Base-by-base conservation (phyloP, 352 stramenopile genomes). In the Pythium chondricola region DNA sequence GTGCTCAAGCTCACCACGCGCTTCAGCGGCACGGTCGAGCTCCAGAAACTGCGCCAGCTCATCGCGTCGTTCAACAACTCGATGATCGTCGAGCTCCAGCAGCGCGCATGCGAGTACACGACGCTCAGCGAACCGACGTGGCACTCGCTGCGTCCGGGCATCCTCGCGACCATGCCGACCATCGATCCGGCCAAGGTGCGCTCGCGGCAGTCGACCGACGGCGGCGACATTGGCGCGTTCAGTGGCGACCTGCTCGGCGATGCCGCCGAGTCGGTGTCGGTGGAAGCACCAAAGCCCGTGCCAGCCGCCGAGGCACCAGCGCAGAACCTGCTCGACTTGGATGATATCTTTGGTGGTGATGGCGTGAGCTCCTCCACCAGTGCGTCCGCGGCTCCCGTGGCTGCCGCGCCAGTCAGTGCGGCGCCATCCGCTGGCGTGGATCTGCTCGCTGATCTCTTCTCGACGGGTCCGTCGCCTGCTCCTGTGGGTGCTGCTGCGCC, bases 1-100 rank as follows among this genome's bases (percentile, higher is more conserved):
- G 93, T 98, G 71, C 70, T 96, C 25, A 99, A 99, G 71, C 75
- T 99, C 43, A 94, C 89, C 49, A 95, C 96, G 43, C 74, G 95
- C 3, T 97, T 98, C 36, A 71, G 52, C 40, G 67, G 71, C 40
- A 68, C 69, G 0, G 52, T 65, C 29, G 67, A 98, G 47, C 69
- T 85, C 30, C 66, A 65, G 29, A 83, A 83, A 47, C 53, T 98
- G 25, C 69, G 88, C n/a, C 70, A 72, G 31, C 65, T 98, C 44
- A 82, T 98, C 17, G 78, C 73, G 29, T 85, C 90, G 35, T 94
- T 97, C 59, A 86, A 95, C 61, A 78, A 71, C 20, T 97, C 88
- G 16, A 85, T 97, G 53, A 71, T 92, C 22, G 67, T 98, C 6
- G 96, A 99, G 60, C 73, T 99, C n/a, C 96, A 99, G 74, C 84